Evolutionary conservation across 225 moss, liverwort and hornwort species (phyloP), one percentile per base, ranked within the genome.

Genomic region (Physcomitrellopsis africana): DNA sequence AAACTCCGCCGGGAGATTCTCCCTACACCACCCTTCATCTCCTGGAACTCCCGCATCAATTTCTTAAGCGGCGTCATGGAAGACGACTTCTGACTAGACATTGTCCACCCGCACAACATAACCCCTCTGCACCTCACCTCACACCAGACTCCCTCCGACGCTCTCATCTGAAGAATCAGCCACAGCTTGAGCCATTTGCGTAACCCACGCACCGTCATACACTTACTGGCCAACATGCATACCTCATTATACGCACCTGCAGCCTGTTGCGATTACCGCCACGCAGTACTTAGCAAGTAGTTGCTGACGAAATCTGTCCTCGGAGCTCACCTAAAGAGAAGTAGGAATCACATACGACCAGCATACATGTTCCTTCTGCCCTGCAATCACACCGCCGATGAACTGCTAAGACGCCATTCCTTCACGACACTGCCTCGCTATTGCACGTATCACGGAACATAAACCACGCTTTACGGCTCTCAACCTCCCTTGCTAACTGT

Each of bases 11-110:
- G 90, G 61, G 97, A 99, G 53, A 99, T 99, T 79, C 90, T 99
- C 67, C 97, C 97, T 74, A 94, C 95, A 63, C 94, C 94, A 68
- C 94, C 94, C 85, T 99, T 99, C 92, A 97, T 90, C 87, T 99
- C 94, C 84, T 99, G 93, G 70, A 85, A 85, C 81, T 88, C 85
- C 53, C 88, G 88, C 59, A 99, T 95, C 79, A 99, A 85, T 86
- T 90, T 95, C 94, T 93, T 99, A 22, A 99, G 89, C 86, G 94
- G 94, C 93, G 92, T 99, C 91, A 89, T 86, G 72, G 89, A 85
- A 61, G 87, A 86, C 57, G 88, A 85, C 87, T 90, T 85, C 79
- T 88, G 85, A 59, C 62, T 72, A 55, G 87, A 87, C 84, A 84
- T 87, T 15, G 74, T 84, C 74, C 76, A 77, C 84, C 73, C 65